Evolutionary conservation across 345 rosid species (phyloP).

Genomic region (Anastatica hierochuntica): DNA sequence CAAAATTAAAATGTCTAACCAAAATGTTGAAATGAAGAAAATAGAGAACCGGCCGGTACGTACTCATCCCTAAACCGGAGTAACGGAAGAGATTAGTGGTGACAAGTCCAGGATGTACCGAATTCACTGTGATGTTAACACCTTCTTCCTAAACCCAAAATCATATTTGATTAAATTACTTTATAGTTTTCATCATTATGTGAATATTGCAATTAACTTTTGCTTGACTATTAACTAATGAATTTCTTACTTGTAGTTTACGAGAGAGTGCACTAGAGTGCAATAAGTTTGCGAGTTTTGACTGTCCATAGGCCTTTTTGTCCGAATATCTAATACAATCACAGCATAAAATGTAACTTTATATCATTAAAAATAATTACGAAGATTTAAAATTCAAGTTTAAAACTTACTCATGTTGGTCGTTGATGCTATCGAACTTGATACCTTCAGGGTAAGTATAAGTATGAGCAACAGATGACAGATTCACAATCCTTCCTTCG

Average conservation of each 20-base stretch:
- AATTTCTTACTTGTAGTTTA: conserved; percentile 44
- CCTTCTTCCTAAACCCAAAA: conserved; percentile 51
- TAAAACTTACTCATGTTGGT: conserved; percentile 29
- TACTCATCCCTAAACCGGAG: conserved; percentile 32
- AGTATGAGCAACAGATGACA: conserved; percentile 79
- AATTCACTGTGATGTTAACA: conserved; percentile 60
- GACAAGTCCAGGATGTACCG: conserved; percentile 84
- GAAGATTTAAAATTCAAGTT: too few species aligned
- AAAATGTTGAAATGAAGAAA: not conserved
- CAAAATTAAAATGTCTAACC: not conserved
- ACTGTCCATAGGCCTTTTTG: conserved; percentile 86
- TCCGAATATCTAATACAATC: conserved; percentile 54
- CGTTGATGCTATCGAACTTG: conserved; percentile 44
- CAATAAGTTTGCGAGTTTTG: conserved; percentile 74
- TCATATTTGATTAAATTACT: too few species aligned
- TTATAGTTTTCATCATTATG: too few species aligned
- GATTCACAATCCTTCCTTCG: conserved; percentile 79
- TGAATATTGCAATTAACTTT: not conserved
- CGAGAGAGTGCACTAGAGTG: conserved; percentile 84
- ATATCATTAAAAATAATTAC: too few species aligned
- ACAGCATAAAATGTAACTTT: too few species aligned
- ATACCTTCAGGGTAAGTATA: conserved; percentile 58
- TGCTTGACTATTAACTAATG: not conserved
- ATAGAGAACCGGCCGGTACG: not conserved
- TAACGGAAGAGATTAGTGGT: conserved; percentile 71